These are phyloP conservation scores for Podaxis sp. DNA, from an alignment of 768 basidiomycete genomes.

Conservation along the genomic window DNA sequence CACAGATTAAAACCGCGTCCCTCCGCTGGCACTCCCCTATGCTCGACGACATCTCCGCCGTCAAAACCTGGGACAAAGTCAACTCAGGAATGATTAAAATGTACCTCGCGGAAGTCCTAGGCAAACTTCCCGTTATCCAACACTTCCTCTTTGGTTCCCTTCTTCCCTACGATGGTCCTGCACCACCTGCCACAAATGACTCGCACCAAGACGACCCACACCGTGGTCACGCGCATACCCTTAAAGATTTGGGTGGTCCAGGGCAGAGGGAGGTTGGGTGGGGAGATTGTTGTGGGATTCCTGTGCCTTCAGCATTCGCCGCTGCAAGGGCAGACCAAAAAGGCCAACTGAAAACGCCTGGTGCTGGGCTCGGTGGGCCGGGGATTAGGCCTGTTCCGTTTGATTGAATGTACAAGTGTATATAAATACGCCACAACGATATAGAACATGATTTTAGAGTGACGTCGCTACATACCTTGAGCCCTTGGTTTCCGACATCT, in stretches of 20 bases:
- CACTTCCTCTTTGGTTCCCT: constrained; percentile 94
- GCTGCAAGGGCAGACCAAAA: constrained; percentile 60
- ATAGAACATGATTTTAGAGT: no score
- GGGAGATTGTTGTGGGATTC: constrained; percentile 93
- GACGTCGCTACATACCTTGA: no score
- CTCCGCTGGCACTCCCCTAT: constrained; percentile 98
- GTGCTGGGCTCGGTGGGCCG: constrained; percentile 49
- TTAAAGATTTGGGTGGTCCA: constrained; percentile 37
- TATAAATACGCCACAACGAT: not conserved
- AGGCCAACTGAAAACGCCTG: constrained; percentile 37
- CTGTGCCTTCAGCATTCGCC: constrained; percentile 79
- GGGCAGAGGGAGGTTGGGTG: constrained; percentile 62
- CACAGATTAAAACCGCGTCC: constrained; percentile 91
- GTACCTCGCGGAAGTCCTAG: constrained; percentile 94
- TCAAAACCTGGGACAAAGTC: constrained; percentile 95
- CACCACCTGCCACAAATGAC: constrained; percentile 29
- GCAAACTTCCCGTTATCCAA: constrained; percentile 93
- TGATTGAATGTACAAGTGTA: constrained; percentile 47
- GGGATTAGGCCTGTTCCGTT: constrained; percentile 80
- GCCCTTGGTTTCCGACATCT: no score
- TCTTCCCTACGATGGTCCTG: constrained; percentile 65
- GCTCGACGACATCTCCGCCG: constrained; percentile 96
- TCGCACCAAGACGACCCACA: constrained; percentile 28
- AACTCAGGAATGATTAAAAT: constrained; percentile 97
- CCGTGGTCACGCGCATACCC: constrained; percentile 50